These are phyloP conservation scores for Haberlea rhodopensis DNA, from an alignment of 257 asterid genomes.

Conservation along the genomic window DNA sequence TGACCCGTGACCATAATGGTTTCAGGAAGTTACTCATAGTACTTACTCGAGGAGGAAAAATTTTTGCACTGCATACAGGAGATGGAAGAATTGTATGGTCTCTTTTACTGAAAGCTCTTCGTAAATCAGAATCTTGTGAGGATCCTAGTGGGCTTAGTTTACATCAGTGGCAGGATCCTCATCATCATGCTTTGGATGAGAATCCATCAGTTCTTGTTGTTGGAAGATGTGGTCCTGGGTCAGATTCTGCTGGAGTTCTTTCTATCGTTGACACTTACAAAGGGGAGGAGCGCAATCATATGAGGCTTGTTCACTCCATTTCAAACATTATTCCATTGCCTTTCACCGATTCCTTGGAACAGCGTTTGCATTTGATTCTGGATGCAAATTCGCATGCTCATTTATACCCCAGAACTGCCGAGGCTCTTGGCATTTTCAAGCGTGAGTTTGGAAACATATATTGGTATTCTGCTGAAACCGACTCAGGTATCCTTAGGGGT, in stretches of 20 bases:
- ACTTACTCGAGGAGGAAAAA: conserved; percentile 84
- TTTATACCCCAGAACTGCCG: conserved; percentile 79
- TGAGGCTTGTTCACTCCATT: conserved; percentile 70
- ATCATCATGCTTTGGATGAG: conserved; percentile 95
- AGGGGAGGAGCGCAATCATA: conserved; percentile 66
- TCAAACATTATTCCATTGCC: conserved; percentile 74
- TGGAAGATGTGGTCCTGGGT: conserved; percentile 71
- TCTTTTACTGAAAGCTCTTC: conserved; percentile 47
- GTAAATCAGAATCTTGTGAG: conserved; percentile 67
- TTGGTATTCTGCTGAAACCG: conserved; percentile 85
- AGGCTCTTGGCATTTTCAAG: conserved; percentile 72
- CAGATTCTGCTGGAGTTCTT: conserved; percentile 73
- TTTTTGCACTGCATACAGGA: conserved; percentile 90
- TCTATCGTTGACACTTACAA: conserved; percentile 79
- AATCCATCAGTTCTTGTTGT: conserved; percentile 88
- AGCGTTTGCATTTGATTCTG: conserved; percentile 73
- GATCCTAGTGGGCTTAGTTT: conserved; percentile 70
- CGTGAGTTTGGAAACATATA: conserved; percentile 67
- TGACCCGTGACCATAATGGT: conserved; percentile 92
- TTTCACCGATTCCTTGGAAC: conserved; percentile 80
- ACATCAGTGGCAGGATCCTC: conserved; percentile 97
- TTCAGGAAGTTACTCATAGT: conserved; percentile 77
- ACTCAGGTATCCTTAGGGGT: conserved; percentile 65
- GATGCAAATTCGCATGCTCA: conserved; percentile 65
- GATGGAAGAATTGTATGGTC: conserved; percentile 89